phyloP scores from a whole-genome alignment of 352 stramenopile genomes.

The Phytophthora fragariae region DNA sequence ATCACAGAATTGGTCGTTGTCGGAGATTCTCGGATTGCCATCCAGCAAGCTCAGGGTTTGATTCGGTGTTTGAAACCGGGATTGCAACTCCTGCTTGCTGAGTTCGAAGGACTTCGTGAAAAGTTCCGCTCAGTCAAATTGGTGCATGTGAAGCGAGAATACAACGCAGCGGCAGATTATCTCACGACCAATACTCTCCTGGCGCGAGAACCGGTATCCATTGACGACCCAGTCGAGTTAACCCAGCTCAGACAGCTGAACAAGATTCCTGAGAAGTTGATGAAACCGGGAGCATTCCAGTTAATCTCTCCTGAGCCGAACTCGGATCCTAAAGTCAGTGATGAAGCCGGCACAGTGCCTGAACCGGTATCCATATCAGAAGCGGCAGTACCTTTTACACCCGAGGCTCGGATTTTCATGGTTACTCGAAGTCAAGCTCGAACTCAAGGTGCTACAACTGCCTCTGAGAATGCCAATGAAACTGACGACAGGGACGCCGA shows the following conservation, averaged over 20 bases:
- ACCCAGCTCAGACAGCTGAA: background rate
- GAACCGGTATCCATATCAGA: too few relatives aligned
- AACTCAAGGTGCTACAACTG: too few relatives aligned
- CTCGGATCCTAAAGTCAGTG: too few relatives aligned
- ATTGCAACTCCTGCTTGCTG: background rate
- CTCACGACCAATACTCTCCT: background rate
- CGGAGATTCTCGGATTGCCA: conserved; percentile 3
- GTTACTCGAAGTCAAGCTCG: too few relatives aligned
- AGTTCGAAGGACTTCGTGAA: background rate
- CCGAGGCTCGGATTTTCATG: too few relatives aligned
- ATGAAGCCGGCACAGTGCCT: too few relatives aligned
- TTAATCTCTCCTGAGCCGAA: background rate
- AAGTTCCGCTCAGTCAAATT: background rate
- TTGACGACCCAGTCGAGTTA: background rate
- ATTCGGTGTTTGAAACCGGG: conserved; percentile 8
- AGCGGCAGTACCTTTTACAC: too few relatives aligned
- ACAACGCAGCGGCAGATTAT: background rate
- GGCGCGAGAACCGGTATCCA: background rate
- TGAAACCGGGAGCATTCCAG: background rate
- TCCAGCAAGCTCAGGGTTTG: conserved; percentile 13
- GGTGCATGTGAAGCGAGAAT: background rate
- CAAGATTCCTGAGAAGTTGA: background rate
- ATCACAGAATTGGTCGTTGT: background rate
- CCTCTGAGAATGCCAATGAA: too few relatives aligned
- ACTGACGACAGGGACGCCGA: too few relatives aligned